phyloP scores from a whole-genome alignment of 169 alveolate genomes.

The Cryptosporidium sp. region DNA sequence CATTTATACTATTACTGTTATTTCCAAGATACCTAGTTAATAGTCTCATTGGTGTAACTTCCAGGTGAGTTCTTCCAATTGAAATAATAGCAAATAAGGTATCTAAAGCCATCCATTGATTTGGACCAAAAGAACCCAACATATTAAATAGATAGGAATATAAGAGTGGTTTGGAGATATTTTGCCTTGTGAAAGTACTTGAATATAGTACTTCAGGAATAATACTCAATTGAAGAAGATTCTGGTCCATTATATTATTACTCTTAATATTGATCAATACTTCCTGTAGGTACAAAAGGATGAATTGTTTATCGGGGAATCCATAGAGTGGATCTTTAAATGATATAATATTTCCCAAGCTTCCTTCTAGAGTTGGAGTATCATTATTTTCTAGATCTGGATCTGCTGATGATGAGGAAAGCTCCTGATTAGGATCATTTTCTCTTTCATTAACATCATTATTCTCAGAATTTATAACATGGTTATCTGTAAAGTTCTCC shows the following conservation, averaged over 20 bases:
- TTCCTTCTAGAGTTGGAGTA: neutral
- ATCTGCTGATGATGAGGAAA: neutral
- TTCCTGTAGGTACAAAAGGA: constrained; percentile 28
- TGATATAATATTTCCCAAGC: neutral
- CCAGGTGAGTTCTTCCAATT: neutral
- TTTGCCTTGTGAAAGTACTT: constrained; percentile 48
- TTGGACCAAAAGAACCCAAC: constrained; percentile 59
- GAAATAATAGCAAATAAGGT: constrained; percentile 49
- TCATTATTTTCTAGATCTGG: neutral
- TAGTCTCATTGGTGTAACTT: constrained; percentile 5
- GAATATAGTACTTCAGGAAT: constrained; percentile 27
- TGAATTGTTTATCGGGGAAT: constrained; percentile 58
- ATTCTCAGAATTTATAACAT: neutral
- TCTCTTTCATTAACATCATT: neutral
- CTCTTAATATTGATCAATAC: constrained; percentile 4
- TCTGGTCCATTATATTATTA: constrained; percentile 8
- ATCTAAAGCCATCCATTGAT: constrained; percentile 61
- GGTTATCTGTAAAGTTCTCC: neutral
- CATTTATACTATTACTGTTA: neutral
- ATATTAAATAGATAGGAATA: constrained; percentile 41
- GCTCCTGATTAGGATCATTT: neutral
- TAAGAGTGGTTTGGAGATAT: constrained; percentile 41
- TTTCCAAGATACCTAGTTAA: constrained; percentile 12
- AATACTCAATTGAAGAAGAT: constrained; percentile 15
- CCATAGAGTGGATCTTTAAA: constrained; percentile 60